Evolutionary conservation across 2,329 filamentous ascomycete genomes (phyloP), one percentile per base, ranked within the genome.

Genomic region (Ophiognomonia clavigignenti-juglandacearum): DNA sequence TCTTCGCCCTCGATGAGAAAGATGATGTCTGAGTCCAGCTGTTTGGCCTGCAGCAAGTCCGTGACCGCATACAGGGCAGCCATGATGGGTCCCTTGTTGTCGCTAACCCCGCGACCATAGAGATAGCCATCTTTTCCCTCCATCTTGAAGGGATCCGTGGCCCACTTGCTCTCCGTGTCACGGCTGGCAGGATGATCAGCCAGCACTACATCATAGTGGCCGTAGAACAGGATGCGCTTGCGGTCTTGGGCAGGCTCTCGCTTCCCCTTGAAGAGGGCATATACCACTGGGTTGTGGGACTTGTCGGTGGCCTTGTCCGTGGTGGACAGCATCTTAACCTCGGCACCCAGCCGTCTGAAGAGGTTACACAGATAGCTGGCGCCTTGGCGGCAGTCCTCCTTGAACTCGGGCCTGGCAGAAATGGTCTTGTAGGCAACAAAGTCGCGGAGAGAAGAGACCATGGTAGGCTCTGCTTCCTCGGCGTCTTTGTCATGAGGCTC

Each of bases 1-100:
- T 98, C 93, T 63, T 98, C 93, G 11, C 93, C 93, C 61, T 98
- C 93, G 39, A 98, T 95, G 4, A 98, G 69, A 59, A 98, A 98
- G 23, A 95, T 78, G 46, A 98, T 84, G 57, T 98, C 91, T 32
- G 90, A 90, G 43, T 85, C 85, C 1, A 98, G 75, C 16, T 80
- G 77, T 57, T 95, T 88, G n/a, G 86, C 82, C 53, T 92, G 85
- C 54, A 88, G 82, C 4, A 98, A 72, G 58, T 97, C 92, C 0
- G 92, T 88, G 1, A 95, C 92, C 0, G 92, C 93, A 61, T 95
- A 97, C 0, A 98, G 76, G 1, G 93, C 93, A 2, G 95, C 92
- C 60, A 98, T 81, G 51, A 96, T 89, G 0, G 93, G 93, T 0
- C 95, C 93, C 64, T 98, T 98, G 70, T 98, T 97, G 65, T 98